phyloP scores from a whole-genome alignment of 2,329 filamentous ascomycete species.

The Aspergillus neotritici region DNA sequence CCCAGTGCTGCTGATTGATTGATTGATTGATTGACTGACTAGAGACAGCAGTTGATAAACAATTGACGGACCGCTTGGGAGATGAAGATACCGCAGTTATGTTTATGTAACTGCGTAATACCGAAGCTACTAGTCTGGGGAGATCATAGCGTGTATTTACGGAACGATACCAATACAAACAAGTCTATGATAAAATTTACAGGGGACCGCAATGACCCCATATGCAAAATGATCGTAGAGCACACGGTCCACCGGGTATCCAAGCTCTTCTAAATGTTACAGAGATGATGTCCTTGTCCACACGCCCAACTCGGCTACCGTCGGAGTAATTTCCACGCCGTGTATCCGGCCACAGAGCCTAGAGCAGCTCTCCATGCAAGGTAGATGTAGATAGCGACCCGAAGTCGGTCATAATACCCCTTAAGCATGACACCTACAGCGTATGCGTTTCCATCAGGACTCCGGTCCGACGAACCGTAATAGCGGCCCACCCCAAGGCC shows the following conservation, averaged over 20 bases:
- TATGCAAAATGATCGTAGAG: neutral
- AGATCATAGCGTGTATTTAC: neutral
- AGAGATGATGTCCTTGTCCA: too few relatives aligned
- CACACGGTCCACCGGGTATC: neutral
- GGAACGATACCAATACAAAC: slow-evolving; percentile 4
- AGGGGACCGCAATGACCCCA: neutral
- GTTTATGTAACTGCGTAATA: too few relatives aligned
- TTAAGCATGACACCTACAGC: slow-evolving; percentile 38
- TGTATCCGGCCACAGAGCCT: slow-evolving; percentile 26
- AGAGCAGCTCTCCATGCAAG: slow-evolving; percentile 33
- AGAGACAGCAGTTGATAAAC: neutral
- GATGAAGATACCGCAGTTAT: too few relatives aligned
- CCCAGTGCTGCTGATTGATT: slow-evolving; percentile 11
- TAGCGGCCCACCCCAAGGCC: slow-evolving; percentile 34
- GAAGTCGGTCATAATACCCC: slow-evolving; percentile 41
- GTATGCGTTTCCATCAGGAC: slow-evolving; percentile 25
- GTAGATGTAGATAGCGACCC: slow-evolving; percentile 37
- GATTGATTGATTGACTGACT: neutral
- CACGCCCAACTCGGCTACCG: slow-evolving; percentile 7
- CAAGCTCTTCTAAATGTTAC: too few relatives aligned
- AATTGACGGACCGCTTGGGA: too few relatives aligned
- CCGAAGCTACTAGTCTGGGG: neutral
- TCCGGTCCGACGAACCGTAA: slow-evolving; percentile 22
- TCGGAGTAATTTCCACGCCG: slow-evolving; percentile 26
- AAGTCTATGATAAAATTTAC: neutral